phyloP scores from a whole-genome alignment of 2,329 filamentous ascomycete genomes.

The Penicillium sp. region DNA sequence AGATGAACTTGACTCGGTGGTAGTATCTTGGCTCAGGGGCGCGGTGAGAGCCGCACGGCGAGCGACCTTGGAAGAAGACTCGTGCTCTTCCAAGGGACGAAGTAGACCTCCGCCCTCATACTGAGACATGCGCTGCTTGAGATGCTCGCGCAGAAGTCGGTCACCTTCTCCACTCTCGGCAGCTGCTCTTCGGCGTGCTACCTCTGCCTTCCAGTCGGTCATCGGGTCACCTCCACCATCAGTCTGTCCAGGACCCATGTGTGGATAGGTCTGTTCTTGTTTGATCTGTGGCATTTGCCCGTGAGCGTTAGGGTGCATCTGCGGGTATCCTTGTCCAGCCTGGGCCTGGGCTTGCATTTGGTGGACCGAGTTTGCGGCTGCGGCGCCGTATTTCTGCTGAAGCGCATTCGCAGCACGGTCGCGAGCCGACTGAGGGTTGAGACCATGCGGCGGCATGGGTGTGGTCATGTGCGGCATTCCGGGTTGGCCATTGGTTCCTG shows the following conservation, averaged over 20 bases:
- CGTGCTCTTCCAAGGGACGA: conserved; percentile 41
- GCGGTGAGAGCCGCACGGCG: conserved; percentile 34
- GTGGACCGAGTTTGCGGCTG: conserved; percentile 43
- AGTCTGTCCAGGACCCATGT: conserved; percentile 59
- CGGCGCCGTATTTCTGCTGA: conserved; percentile 47
- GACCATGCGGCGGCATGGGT: conserved; percentile 31
- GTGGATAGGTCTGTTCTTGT: conserved; percentile 38
- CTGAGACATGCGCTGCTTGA: conserved; percentile 41
- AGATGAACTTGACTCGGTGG: conserved; percentile 5
- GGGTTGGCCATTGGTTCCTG: conserved; percentile 40
- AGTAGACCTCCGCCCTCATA: conserved; percentile 49
- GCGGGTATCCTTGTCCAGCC: conserved; percentile 34
- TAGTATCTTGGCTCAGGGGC: conserved; percentile 3
- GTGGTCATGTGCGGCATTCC: conserved; percentile 36
- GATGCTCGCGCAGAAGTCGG: conserved; percentile 41
- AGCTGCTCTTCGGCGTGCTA: conserved; percentile 42
- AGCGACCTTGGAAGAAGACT: conserved; percentile 34
- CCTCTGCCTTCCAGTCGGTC: conserved; percentile 52
- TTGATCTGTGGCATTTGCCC: conserved; percentile 44
- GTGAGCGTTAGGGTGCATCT: conserved; percentile 30
- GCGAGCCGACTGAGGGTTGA: conserved; percentile 49
- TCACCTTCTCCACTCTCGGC: conserved; percentile 39
- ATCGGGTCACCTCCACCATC: conserved; percentile 65
- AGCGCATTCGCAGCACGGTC: conserved; percentile 54
- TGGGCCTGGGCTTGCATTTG: conserved; percentile 45